Conservation (phyloP, 2,329 filamentous ascomycete species). For the Clonostachys rosea region DNA sequence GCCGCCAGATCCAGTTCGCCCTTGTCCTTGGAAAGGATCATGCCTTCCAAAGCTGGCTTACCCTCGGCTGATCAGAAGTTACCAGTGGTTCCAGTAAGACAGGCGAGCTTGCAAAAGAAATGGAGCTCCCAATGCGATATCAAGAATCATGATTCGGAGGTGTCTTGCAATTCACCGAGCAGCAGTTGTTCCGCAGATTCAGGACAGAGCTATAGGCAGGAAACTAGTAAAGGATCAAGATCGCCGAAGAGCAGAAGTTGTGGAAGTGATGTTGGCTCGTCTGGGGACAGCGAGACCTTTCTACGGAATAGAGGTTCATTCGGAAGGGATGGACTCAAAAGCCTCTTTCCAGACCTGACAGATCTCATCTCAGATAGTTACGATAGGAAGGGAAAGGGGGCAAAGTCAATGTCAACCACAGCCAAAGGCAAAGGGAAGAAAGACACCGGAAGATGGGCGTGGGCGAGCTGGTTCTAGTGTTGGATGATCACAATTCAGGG, state of each 20-base stretch:
- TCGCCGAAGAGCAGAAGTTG: background rate
- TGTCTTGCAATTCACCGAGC: too few relatives aligned
- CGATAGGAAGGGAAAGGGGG: background rate
- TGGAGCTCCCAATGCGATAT: too few relatives aligned
- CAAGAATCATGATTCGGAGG: too few relatives aligned
- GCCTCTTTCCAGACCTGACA: background rate
- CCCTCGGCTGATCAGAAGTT: background rate
- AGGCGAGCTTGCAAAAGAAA: background rate
- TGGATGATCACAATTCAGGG: background rate
- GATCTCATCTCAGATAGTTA: background rate
- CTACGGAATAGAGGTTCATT: background rate
- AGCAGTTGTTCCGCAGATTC: too few relatives aligned
- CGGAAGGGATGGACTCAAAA: background rate
- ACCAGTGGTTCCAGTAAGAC: constrained; percentile 1
- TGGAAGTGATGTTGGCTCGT: background rate
- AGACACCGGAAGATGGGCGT: constrained; percentile 6
- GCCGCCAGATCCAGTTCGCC: background rate
- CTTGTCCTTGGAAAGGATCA: too few relatives aligned
- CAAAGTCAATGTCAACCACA: too few relatives aligned
- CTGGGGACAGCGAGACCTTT: background rate
- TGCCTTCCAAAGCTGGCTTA: too few relatives aligned
- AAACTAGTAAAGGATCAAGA: too few relatives aligned
- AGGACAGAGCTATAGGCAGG: too few relatives aligned
- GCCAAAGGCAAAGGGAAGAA: background rate
- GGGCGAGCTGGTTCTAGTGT: constrained; percentile 8